Percentiles rank a stretch among this genome's conserved stretches.
These are phyloP conservation scores for Chytriomyces sp. DNA, from an alignment of 192 early-diverging fungal genomes.

Conservation along the genomic window DNA sequence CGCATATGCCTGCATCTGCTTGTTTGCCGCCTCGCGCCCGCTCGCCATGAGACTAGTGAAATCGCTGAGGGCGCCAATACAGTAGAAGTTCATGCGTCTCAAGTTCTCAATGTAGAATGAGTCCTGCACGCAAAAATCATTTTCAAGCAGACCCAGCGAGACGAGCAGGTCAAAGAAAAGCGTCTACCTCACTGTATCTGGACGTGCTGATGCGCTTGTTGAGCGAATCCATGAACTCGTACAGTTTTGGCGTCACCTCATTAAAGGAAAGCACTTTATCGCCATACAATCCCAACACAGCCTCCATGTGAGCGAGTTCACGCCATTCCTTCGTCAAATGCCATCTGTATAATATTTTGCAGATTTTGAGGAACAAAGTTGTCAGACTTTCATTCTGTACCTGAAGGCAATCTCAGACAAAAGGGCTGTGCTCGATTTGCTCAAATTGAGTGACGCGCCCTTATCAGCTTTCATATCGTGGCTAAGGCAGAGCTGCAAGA, in stretches of 20 bases:
- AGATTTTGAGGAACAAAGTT: not conserved
- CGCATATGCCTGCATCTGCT: not conserved
- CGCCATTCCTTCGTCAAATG: conserved; percentile 8
- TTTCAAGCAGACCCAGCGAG: not conserved
- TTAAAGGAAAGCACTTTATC: not conserved
- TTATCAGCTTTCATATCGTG: not conserved
- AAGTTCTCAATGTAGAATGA: not conserved
- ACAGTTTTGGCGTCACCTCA: not conserved
- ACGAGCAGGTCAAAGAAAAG: not conserved
- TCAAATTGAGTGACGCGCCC: not conserved
- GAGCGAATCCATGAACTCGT: not conserved
- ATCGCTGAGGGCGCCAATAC: not conserved
- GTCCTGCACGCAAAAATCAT: not conserved
- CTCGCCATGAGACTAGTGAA: not conserved
- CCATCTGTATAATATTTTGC: conserved; percentile 4
- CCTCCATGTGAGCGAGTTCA: not conserved
- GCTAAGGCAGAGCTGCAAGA: not conserved
- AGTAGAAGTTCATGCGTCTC: not conserved
- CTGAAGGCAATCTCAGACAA: not conserved
- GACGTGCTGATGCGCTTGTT: not conserved
- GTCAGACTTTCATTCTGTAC: not conserved
- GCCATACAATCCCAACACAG: not conserved
- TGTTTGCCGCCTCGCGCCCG: not conserved
- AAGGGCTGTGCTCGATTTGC: not conserved
- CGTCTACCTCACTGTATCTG: not conserved